Percentiles rank a stretch among this genome's conserved stretches.
Conservation (phyloP, 1,139 yeast species). For the Nadsonia commutata region DNA sequence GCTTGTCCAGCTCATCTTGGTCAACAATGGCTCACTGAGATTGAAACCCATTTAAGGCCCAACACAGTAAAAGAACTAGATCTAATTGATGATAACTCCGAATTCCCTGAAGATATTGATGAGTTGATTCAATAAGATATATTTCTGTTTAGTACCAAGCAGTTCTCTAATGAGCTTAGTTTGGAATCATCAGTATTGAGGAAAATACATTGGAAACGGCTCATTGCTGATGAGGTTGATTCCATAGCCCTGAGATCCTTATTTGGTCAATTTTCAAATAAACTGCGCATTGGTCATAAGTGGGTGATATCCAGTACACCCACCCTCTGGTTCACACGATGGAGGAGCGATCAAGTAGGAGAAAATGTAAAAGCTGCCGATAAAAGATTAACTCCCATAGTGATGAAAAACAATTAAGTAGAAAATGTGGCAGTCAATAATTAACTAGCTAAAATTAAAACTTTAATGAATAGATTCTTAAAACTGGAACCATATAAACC, state of each 20-base stretch:
- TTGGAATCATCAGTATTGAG: no score
- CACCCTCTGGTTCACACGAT: slow-evolving; percentile 48
- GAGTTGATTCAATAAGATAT: slow-evolving; percentile 34
- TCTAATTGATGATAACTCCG: slow-evolving; percentile 9
- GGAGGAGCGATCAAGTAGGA: slow-evolving; percentile 20
- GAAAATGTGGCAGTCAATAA: no score
- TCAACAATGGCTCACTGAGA: slow-evolving; percentile 50
- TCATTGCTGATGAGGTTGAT: slow-evolving; percentile 66
- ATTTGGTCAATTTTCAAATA: slow-evolving; percentile 33
- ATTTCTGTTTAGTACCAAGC: slow-evolving; percentile 35
- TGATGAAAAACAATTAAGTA: no score
- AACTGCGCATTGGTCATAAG: slow-evolving; percentile 39
- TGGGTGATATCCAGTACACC: slow-evolving; percentile 75
- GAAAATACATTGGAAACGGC: slow-evolving; percentile 52
- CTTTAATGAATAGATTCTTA: slow-evolving; percentile 36
- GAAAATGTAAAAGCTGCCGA: slow-evolving; percentile 32
- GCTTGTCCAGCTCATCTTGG: slow-evolving; percentile 54
- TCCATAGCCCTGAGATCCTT: slow-evolving; percentile 37
- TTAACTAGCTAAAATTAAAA: slow-evolving; percentile 40
- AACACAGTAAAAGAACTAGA: slow-evolving; percentile 9
- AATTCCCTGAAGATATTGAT: slow-evolving; percentile 17
- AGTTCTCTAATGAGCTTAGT: slow-evolving; percentile 33
- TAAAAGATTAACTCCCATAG: no score
- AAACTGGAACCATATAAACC: slow-evolving; percentile 44
- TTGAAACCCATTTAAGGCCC: slow-evolving; percentile 36